A percentile compares a stretch with the other conserved stretches of the same genome.
phyloP scores from a whole-genome alignment of 1,284 basidiomycete species.

The Ganoderma leucocontextum region DNA sequence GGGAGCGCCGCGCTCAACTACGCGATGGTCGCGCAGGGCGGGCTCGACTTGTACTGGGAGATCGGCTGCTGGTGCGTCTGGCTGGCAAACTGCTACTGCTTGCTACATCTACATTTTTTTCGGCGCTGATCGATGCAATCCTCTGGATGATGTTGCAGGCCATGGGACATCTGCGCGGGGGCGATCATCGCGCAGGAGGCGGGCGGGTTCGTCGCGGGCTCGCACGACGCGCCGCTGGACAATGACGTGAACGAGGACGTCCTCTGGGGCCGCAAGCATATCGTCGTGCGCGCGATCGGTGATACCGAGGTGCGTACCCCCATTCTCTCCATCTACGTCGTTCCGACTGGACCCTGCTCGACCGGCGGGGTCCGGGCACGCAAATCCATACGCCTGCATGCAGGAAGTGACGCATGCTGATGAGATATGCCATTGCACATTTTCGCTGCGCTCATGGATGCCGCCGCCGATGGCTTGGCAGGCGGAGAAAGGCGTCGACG shows the following conservation, averaged over 20 bases:
- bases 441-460: not conserved
- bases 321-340: too few relatives aligned
- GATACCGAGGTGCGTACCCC: conserved; percentile 57
- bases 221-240: conserved; percentile 57
- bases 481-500: conserved; percentile 72
- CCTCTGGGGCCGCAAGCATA: conserved; percentile 86
- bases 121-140: too few relatives aligned
- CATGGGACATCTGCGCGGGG: conserved; percentile 95
- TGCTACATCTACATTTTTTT: too few relatives aligned
- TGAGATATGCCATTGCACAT: not conserved
- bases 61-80: conserved; percentile 84
- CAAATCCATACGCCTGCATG: not conserved
- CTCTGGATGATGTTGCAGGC: conserved; percentile 48
- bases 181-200: conserved; percentile 95
- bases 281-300: conserved; percentile 78
- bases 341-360: not conserved
- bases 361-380: not conserved
- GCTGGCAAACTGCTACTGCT: too few relatives aligned
- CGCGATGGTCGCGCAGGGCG: conserved; percentile 84
- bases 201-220: conserved; percentile 81
- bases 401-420: conserved; percentile 11
- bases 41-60: conserved; percentile 89
- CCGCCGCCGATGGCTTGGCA: conserved; percentile 34
- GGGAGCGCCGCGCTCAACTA: conserved; percentile 91
- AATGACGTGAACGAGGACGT: conserved; percentile 72